Conservation (phyloP, 1,284 basidiomycete genomes). For the Ustilago loliicola region DNA sequence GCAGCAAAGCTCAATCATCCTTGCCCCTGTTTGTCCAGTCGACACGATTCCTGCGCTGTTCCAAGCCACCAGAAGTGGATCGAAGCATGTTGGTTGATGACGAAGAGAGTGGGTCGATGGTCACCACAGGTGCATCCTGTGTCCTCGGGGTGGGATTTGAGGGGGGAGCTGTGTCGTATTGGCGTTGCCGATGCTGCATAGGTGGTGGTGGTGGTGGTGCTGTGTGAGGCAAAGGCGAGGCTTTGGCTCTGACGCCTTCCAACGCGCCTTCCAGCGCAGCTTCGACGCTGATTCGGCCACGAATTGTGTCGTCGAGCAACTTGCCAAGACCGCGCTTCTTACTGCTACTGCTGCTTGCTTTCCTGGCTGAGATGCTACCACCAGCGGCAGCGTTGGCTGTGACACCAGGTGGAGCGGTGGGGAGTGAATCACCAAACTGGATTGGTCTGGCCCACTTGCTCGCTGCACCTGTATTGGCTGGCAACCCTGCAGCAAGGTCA, state of each 20-base stretch:
- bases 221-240: slow-evolving; percentile 15
- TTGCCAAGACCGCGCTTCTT: slow-evolving; percentile 39
- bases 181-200: background rate
- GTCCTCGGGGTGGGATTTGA: background rate
- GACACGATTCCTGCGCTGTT: slow-evolving; percentile 22
- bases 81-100: slow-evolving; percentile 13
- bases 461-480: slow-evolving; percentile 64
- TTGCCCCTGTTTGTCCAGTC: slow-evolving; percentile 32
- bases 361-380: background rate
- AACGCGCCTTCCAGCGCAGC: slow-evolving; percentile 43
- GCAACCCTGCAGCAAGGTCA: slow-evolving; percentile 63
- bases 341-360: background rate
- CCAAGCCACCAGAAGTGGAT: slow-evolving; percentile 4
- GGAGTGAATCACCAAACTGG: slow-evolving; percentile 60
- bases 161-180: background rate
- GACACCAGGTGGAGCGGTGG: slow-evolving; percentile 13
- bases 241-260: slow-evolving; percentile 24
- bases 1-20: slow-evolving; percentile 16
- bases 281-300: slow-evolving; percentile 59
- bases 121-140: slow-evolving; percentile 1
- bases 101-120: slow-evolving; percentile 21
- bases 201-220: background rate
- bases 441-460: slow-evolving; percentile 68
- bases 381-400: background rate
- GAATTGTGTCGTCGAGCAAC: slow-evolving; percentile 51